Percentiles rank a stretch among this genome's conserved stretches.
Evolutionary conservation across 176 grass and related monocot species (phyloP).

Genomic region (Aegilops bicornis): DNA sequence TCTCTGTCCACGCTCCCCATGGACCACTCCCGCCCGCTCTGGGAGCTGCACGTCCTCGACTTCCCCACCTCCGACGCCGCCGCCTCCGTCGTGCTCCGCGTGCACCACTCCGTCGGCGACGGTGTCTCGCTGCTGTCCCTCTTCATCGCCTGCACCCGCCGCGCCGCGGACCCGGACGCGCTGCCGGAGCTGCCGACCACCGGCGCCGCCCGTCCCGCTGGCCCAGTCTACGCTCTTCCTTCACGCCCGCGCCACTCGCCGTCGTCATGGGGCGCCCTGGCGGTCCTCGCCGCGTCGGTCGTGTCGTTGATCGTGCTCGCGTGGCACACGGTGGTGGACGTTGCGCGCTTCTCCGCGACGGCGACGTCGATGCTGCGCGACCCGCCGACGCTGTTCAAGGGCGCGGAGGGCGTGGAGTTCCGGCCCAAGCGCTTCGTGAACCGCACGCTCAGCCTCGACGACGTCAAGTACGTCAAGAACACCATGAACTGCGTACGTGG

Average conservation of each 20-base stretch:
- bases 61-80: slow-evolving; percentile 67
- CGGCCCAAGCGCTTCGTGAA: slow-evolving; percentile 63
- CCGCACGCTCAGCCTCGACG: slow-evolving; percentile 67
- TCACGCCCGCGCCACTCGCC: slow-evolving; percentile 5
- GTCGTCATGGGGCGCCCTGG: neutral
- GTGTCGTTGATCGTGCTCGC: slow-evolving; percentile 34
- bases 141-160: slow-evolving; percentile 77
- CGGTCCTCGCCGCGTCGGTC: slow-evolving; percentile 22
- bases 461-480: slow-evolving; percentile 78
- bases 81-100: slow-evolving; percentile 52
- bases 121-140: slow-evolving; percentile 84
- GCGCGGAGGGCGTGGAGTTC: slow-evolving; percentile 56
- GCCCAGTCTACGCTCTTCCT: slow-evolving; percentile 28
- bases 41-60: slow-evolving; percentile 92
- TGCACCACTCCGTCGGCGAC: slow-evolving; percentile 90
- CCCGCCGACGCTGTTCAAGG: slow-evolving; percentile 56
- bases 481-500: slow-evolving; percentile 60
- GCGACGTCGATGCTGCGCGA: slow-evolving; percentile 37
- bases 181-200: slow-evolving; percentile 38
- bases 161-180: slow-evolving; percentile 45
- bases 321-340: slow-evolving; percentile 68
- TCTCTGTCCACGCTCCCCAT: slow-evolving; percentile 54
- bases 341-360: slow-evolving; percentile 42
- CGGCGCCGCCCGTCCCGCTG: neutral
- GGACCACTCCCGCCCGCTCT: slow-evolving; percentile 66